Evolutionary conservation across 106 monocot species (phyloP), one percentile per base, ranked within the genome.

Genomic region (Gastrodia elata): DNA sequence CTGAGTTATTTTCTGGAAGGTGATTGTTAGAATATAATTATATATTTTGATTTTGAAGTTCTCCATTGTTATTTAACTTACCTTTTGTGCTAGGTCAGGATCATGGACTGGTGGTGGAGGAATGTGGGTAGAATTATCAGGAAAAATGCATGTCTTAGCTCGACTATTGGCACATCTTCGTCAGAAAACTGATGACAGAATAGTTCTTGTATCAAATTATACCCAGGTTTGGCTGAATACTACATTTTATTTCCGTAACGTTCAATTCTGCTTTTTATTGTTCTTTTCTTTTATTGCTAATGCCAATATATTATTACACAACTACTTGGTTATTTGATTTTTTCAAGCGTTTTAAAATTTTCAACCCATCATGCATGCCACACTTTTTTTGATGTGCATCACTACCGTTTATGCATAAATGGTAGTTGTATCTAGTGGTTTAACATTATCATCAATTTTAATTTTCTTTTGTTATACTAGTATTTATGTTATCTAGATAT

Each of bases 121-220:
- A 72, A 67, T 98, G 32, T 98, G 97, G 97, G 90, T 98, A 28
- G 97, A 98, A 74, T 77, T 93, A 48, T 98, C 97, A 4, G 93
- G 97, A 26, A 98, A 98, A 83, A 93, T 98, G 97, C 93, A 91
- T 78, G 97, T 98, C 49, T 83, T 98, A 81, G 90, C 97, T 70
- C 84, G 91, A 32, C 59, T 98, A 41, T 73, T 98, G 61, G 73
- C 75, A 35, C 93, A 98, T 76, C 90, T 98, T 58, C 88, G 87
- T 38, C 90, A 85, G 73, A 93, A 86, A 81, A 98, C 97, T 38
- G 83, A 98, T 87, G 97, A 98, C 68, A 84, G 97, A 56, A 89
- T 98, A 83, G 97, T 98, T 76, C 90, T 98, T 68, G 97, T 98
- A 59, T 98, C 97, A 84, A 98, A 98, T 68, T 98, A 98, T 69